Evolutionary conservation across 306 rosid species (phyloP).

Genomic region (Cucurbita argyrosperma): DNA sequence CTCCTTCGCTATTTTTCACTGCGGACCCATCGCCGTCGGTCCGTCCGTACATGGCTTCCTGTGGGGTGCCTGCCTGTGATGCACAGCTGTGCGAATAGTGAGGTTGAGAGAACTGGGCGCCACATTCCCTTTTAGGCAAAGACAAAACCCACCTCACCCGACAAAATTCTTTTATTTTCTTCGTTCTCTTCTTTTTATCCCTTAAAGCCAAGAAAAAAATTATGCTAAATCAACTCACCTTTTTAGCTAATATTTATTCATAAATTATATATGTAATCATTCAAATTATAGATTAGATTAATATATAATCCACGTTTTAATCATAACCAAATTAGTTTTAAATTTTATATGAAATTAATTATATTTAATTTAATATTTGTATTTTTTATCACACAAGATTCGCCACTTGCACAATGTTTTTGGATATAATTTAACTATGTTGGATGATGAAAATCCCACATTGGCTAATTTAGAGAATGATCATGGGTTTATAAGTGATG

Average conservation of each 20-base stretch:
- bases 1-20: neutral
- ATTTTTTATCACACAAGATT: too few species aligned
- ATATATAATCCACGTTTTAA: too few species aligned
- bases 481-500: too few species aligned
- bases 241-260: neutral
- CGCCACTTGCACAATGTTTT: neutral
- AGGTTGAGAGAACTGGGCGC: neutral
- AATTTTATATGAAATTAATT: too few species aligned
- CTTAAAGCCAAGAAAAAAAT: neutral
- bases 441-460: too few species aligned
- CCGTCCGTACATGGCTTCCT: neutral
- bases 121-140: conserved; percentile 8
- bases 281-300: too few species aligned
- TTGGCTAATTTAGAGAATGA: too few species aligned
- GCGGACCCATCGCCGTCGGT: neutral
- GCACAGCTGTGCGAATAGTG: neutral
- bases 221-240: neutral
- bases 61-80: neutral
- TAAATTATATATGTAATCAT: too few species aligned
- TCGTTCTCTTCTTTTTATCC: neutral
- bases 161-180: neutral
- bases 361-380: too few species aligned
- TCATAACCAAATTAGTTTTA: too few species aligned
- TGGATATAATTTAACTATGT: conserved; percentile 3
- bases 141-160: neutral